These are phyloP conservation scores for Capsicum chinense DNA, from an alignment of 257 asterid species.

Conservation along the genomic window DNA sequence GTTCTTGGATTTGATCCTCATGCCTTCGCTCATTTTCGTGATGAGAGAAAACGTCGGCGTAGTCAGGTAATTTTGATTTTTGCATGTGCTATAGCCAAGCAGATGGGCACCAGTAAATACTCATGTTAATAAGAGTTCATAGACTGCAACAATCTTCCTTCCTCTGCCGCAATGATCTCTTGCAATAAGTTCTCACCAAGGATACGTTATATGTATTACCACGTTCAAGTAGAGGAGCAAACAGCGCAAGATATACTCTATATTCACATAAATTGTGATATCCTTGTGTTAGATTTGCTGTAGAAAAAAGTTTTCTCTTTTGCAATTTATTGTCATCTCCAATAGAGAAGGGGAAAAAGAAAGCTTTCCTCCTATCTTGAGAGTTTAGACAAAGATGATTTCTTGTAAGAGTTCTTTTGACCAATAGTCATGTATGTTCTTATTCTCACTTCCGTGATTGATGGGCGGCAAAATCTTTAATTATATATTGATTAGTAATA, in stretches of 20 bases:
- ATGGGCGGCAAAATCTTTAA: not conserved
- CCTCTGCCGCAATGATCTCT: slow-evolving; percentile 10
- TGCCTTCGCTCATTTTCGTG: slow-evolving; percentile 94
- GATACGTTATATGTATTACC: not conserved
- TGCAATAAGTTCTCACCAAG: not conserved
- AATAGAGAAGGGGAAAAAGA: not conserved
- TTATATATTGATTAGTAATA: not conserved
- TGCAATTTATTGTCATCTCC: not conserved
- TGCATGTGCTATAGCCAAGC: not conserved
- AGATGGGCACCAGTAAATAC: not conserved
- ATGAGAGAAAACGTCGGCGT: slow-evolving; percentile 91
- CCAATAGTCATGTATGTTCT: not conserved
- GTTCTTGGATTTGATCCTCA: slow-evolving; percentile 98
- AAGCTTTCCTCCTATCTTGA: not conserved
- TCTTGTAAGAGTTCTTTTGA: not conserved
- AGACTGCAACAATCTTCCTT: not conserved
- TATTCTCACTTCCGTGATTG: not conserved
- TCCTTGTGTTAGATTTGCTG: not conserved
- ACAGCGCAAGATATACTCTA: not conserved
- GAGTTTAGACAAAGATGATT: not conserved
- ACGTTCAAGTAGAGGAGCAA: not conserved
- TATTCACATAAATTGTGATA: not conserved
- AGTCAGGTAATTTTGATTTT: slow-evolving; percentile 55
- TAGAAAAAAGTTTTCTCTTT: slow-evolving; percentile 6
- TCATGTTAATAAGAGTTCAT: slow-evolving; percentile 18